Evolutionary conservation across 2,329 filamentous ascomycete genomes (phyloP), one percentile per base, ranked within the genome.

Genomic region (Diaporthe ilicicola): DNA sequence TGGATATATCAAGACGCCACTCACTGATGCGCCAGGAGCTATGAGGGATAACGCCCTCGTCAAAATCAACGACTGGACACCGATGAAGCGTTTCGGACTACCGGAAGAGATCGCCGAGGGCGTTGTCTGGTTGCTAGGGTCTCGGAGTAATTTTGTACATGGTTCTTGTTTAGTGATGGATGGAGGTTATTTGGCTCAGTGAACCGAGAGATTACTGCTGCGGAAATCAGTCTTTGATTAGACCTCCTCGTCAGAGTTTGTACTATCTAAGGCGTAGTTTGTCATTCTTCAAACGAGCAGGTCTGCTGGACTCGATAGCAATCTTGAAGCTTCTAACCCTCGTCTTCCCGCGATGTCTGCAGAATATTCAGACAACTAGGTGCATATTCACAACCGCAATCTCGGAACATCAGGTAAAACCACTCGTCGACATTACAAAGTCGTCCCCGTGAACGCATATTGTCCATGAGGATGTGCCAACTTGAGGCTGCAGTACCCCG

Each of bases 101-200:
- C 55, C 55, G 22, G 55, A 59, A 29, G 37, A 59, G 5, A 44
- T 59, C 6, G 55, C 55, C 1, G 55, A 59, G 17, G 55, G 55
- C 24, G 55, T 59, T 29, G 55, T 59, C 2, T 59, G 55, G 55
- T 27, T 59, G 2, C 19, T 59, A 24, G 55, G 55, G 10, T 59
- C 55, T 29, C 55, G 55, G 34, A 59, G 55, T n/a, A 44, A 59
- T 15, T 59, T 59, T 27, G 55, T 59, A 8, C 55, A 59, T 10
- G 55, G 55, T 1, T 59, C 55, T 5, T 59, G 55, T n/a, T 19
- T 59, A 2, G 55, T 59, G 4, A 59, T 59, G 37, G 55, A 59
- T 10, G 55, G 55, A n/a, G 55, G 55, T n/a, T 59, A 59, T 44
- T 29, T 59, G 55, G 29, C 55, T 1, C 55, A 59, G 22, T 59